Evolutionary conservation across 176 grass and related monocot species (phyloP), one percentile per base, ranked within the genome.

Genomic region (Avena atlantica): DNA sequence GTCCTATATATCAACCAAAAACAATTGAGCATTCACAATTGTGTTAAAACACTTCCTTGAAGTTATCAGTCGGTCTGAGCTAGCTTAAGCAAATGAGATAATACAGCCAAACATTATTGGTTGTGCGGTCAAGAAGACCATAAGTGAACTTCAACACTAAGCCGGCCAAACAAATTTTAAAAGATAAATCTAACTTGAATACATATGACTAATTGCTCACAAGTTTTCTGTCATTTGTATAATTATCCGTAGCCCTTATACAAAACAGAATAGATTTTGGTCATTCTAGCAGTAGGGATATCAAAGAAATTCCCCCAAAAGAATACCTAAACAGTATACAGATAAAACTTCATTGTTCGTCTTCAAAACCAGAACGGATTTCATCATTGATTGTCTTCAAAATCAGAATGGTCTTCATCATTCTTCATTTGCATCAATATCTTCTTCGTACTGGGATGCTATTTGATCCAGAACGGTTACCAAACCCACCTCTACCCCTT

Each of bases 381-480:
- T 13, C 20, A 49, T 50, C 2, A 10, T 76, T 70, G 40, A 42
- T 42, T 7, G 40, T 42, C 68, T 52, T 82, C 53, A 82, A 14
- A 19, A 84, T 91, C 64, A 91, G 49, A 88, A 89, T 45, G 66
- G 64, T 74, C 87, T 34, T 12, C 20, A 49, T 40, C 2, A 10
- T 76, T 70, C 15, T 60, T 13, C 37, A 37, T 68, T 76, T 63
- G 84, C 66, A 80, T n/a, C 13, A 84, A 85, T 72, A 93, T 82
- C 91, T 85, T 83, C 91, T 89, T 47, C 89, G 65, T 44, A 91
- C 63, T 2, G 87, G 81, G 20, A 93, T 83, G 36, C 71, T 7
- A 60, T 95, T 95, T 51, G 93, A 91, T 67, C 89, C 89, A 83
- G 91, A 91, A 8, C 94, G 87, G 76, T 89, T 89, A 51, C 91